Evolutionary conservation across 768 basidiomycete species (phyloP).

Genomic region (Suillus luteus): DNA sequence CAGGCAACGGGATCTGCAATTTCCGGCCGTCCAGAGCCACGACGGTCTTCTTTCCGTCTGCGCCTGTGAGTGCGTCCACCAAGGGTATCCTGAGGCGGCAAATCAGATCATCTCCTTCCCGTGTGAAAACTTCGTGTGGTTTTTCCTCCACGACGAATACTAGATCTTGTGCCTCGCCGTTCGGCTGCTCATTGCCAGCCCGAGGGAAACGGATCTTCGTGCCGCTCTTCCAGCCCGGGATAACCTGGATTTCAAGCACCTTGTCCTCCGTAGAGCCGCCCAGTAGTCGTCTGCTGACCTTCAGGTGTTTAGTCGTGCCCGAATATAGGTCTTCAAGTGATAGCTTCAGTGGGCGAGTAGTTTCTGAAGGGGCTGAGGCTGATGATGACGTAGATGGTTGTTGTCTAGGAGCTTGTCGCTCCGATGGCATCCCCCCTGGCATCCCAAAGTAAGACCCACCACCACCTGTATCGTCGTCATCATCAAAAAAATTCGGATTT

Average conservation of each 20-base stretch:
- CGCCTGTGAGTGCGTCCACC: conserved; percentile 78
- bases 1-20: conserved; percentile 66
- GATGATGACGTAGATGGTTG: conserved; percentile 32
- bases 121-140: conserved; percentile 71
- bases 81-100: conserved; percentile 66
- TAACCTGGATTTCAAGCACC: conserved; percentile 76
- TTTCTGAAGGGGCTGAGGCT: conserved; percentile 47
- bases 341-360: conserved; percentile 81
- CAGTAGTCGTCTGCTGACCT: conserved; percentile 75
- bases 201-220: conserved; percentile 91
- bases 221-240: conserved; percentile 94
- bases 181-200: conserved; percentile 76
- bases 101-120: conserved; percentile 82
- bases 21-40: conserved; percentile 80
- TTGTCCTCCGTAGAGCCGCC: conserved; percentile 82
- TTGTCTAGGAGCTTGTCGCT: conserved; percentile 36
- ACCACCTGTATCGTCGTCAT: conserved; percentile 48
- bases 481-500: conserved; percentile 37
- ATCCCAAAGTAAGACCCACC: conserved; percentile 44
- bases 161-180: conserved; percentile 81
- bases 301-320: conserved; percentile 86
- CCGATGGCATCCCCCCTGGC: conserved; percentile 57
- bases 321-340: conserved; percentile 84
- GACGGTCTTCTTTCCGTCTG: conserved; percentile 54
- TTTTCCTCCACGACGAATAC: conserved; percentile 98